Conservation (phyloP, 768 basidiomycete genomes). For the Fomitopsis pulvina region DNA sequence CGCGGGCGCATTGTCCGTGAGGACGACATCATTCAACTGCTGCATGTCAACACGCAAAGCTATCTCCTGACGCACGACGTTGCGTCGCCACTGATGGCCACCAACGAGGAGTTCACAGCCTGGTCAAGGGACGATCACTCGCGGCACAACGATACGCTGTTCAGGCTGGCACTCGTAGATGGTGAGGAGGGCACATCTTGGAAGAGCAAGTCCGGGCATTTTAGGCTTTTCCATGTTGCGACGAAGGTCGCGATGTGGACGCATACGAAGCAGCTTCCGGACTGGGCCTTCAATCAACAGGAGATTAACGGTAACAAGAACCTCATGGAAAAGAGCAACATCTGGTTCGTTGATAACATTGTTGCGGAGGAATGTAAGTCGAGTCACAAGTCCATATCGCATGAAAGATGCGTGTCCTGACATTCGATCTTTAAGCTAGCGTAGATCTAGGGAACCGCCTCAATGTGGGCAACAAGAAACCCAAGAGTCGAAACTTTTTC, state of each 20-base stretch:
- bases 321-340: conserved; percentile 68
- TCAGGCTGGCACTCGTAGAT: conserved; percentile 68
- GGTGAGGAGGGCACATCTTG: conserved; percentile 74
- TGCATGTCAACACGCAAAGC: conserved; percentile 81
- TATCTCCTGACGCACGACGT: conserved; percentile 93
- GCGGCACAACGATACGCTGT: conserved; percentile 85
- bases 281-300: conserved; percentile 97
- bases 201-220: conserved; percentile 93
- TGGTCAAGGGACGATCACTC: conserved; percentile 73
- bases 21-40: conserved; percentile 80
- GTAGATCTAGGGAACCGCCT: conserved; percentile 52
- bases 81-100: conserved; percentile 93
- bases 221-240: conserved; percentile 81
- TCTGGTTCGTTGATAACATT: conserved; percentile 88
- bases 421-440: conserved; percentile 32
- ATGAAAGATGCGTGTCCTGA: too few species aligned
- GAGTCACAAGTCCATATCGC: too few species aligned
- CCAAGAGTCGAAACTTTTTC: conserved; percentile 87
- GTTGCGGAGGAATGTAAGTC: conserved; percentile 63
- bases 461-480: conserved; percentile 50
- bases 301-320: conserved; percentile 99
- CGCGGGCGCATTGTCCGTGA: conserved; percentile 90
- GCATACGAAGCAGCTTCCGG: conserved; percentile 75
- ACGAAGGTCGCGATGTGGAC: conserved; percentile 96
- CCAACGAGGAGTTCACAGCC: conserved; percentile 98